Evolutionary conservation across 2,329 filamentous ascomycete genomes (phyloP).

Genomic region (Phyllosticta citriasiana): DNA sequence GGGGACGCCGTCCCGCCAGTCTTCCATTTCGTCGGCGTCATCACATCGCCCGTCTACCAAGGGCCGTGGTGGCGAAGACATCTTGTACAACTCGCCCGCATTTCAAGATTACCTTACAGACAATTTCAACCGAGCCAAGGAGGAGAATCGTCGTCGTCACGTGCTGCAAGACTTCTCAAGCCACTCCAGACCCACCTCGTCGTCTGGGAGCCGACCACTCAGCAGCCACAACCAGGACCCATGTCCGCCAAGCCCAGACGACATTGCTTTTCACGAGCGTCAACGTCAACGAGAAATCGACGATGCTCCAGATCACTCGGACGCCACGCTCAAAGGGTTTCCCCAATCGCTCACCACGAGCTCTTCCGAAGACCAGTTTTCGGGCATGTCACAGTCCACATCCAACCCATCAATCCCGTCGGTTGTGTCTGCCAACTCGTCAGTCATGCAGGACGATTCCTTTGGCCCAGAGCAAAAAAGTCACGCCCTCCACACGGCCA

Average conservation of each 20-base stretch:
- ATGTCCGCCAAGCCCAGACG: conserved; percentile 41
- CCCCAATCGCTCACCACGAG: conserved; percentile 25
- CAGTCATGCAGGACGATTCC: conserved; percentile 28
- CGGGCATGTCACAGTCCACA: conserved; percentile 38
- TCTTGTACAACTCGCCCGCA: conserved; percentile 1
- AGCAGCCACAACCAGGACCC: conserved; percentile 23
- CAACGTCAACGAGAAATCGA: background rate
- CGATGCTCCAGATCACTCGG: background rate
- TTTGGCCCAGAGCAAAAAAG: conserved; percentile 13
- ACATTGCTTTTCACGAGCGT: conserved; percentile 19
- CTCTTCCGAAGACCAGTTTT: conserved; percentile 39
- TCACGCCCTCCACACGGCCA: background rate
- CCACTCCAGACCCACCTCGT: conserved; percentile 2
- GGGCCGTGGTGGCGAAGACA: background rate
- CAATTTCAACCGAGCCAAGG: conserved; percentile 27
- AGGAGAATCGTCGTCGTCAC: conserved; percentile 26
- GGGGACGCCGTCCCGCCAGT: conserved; percentile 25
- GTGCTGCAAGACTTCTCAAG: conserved; percentile 23
- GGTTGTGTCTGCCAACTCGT: conserved; percentile 38
- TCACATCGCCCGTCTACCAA: conserved; percentile 19
- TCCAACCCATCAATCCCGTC: conserved; percentile 44
- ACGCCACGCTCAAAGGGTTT: conserved; percentile 1
- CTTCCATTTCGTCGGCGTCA: conserved; percentile 29
- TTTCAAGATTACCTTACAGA: conserved; percentile 15
- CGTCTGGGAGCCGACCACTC: conserved; percentile 11